Base-by-base conservation (phyloP, 768 basidiomycete species). In the Tephrocybe sp. region DNA sequence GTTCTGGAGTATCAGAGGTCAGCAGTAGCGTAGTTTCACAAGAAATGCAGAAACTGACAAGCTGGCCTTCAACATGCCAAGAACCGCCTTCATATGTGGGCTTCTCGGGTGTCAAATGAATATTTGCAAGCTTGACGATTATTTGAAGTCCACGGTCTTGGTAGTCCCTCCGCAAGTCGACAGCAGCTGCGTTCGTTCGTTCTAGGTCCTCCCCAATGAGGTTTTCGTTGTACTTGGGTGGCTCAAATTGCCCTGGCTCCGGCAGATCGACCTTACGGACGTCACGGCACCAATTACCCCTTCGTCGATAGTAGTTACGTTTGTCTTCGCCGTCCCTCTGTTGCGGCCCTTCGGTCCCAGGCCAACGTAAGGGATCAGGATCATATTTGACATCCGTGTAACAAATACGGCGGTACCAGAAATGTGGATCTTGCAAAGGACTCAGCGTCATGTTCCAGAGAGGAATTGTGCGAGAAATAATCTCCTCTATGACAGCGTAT, bases 61-160 rank as follows among this genome's bases (percentile, higher is more conserved):
- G 54, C 45, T 55, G 53, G 8, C 67, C 72, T 55, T 73, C 72
- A 46, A 72, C 61, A 39, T 71, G 70, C 71, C 72, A 74, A 7
- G 57, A 56, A 11, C 72, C 69, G 8, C 71, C 70, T 0, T 45
- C 47, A 54, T 70, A 73, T 6, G 60, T 52, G 1, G 70, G 71
- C 39, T 67, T 64, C 21, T 71, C 67, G 16, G 72, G 72, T 0
- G 68, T 71, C 19, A 72, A 49, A 42, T 65, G 60, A 38, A 69
- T 66, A 25, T 62, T 64, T 4, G 64, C 64, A 2, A 69, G 49
- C 51, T 69, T 70, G 45, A 65, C 64, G 31, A 70, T 69, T 8
- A 68, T 53, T 49, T 71, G 68, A 13, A 65, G 43, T 2, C 58
- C 58, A 12, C 24, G 44, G 5, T 49, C 15, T 6, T 47, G 40